A percentile compares a stretch with the other conserved stretches of the same genome.
phyloP scores from a whole-genome alignment of 2,329 filamentous ascomycete genomes.

The Curvularia verruculosa region DNA sequence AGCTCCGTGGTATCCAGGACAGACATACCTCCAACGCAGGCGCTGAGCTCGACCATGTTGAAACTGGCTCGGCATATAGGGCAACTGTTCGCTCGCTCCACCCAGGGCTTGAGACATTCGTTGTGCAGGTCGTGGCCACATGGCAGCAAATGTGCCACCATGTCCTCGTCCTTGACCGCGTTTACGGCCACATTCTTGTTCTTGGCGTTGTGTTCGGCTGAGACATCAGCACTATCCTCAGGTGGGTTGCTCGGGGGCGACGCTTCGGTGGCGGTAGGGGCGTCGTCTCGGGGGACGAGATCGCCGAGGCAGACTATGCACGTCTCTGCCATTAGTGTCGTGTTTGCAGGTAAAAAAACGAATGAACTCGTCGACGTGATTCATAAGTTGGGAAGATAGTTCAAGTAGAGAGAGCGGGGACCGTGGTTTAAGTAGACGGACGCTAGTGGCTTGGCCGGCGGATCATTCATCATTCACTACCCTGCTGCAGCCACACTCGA shows the following conservation, averaged over 20 bases:
- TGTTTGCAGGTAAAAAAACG: slow-evolving; percentile 28
- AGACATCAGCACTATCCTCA: slow-evolving; percentile 35
- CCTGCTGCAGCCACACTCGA: slow-evolving; percentile 31
- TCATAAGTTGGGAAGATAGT: slow-evolving; percentile 44
- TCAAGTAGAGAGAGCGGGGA: slow-evolving; percentile 40
- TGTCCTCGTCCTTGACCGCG: slow-evolving; percentile 53
- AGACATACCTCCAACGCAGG: slow-evolving; percentile 74
- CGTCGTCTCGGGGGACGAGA: slow-evolving; percentile 64
- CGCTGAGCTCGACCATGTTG: slow-evolving; percentile 85
- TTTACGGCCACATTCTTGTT: slow-evolving; percentile 37
- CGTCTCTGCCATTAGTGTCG: slow-evolving; percentile 64
- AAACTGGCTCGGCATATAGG: slow-evolving; percentile 94
- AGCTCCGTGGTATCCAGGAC: slow-evolving; percentile 23
- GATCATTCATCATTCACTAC: slow-evolving; percentile 22
- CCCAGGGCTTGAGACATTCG: slow-evolving; percentile 91
- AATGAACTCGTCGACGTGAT: slow-evolving; percentile 34
- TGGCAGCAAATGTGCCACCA: slow-evolving; percentile 68
- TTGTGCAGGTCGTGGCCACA: slow-evolving; percentile 95
- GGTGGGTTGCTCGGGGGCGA: slow-evolving; percentile 36
- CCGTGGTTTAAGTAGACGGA: slow-evolving; percentile 28
- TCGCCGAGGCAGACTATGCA: slow-evolving; percentile 76
- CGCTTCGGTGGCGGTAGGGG: slow-evolving; percentile 32
- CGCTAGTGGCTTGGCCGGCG: slow-evolving; percentile 26
- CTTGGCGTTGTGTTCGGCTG: slow-evolving; percentile 24
- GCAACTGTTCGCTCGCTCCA: slow-evolving; percentile 95